Conservation (phyloP, 164 flowering plant genomes). For the Dillenia suffruticosa region DNA sequence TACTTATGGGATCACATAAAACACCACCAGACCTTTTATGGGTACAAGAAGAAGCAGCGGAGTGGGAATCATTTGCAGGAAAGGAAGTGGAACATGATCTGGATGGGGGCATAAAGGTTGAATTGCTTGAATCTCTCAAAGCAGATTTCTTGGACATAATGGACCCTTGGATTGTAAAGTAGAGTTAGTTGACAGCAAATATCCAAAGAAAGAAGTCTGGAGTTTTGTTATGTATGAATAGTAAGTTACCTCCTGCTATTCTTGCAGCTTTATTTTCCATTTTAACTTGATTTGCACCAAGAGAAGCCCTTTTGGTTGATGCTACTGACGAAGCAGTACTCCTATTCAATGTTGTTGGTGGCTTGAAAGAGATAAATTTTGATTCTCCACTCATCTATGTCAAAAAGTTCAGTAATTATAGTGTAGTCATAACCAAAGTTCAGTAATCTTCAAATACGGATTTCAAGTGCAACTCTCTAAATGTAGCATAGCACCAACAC, state of each 20-base stretch:
- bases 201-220: neutral
- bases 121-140: slow-evolving; percentile 21
- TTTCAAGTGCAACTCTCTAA: no score
- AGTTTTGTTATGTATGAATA: neutral
- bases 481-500: no score
- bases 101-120: slow-evolving; percentile 30
- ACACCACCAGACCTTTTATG: slow-evolving; percentile 39
- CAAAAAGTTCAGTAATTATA: slow-evolving; percentile 11
- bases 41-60: slow-evolving; percentile 30
- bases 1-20: slow-evolving; percentile 33
- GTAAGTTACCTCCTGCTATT: slow-evolving; percentile 23
- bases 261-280: slow-evolving; percentile 28
- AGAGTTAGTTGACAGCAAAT: no score
- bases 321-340: slow-evolving; percentile 24
- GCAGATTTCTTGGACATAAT: slow-evolving; percentile 24
- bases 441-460: no score
- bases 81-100: slow-evolving; percentile 36
- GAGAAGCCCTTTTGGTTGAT: slow-evolving; percentile 46
- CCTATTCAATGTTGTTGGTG: slow-evolving; percentile 36
- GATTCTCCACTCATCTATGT: slow-evolving; percentile 19
- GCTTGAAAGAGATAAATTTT: slow-evolving; percentile 32
- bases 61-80: slow-evolving; percentile 17
- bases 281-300: slow-evolving; percentile 33
- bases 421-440: slow-evolving; percentile 5
- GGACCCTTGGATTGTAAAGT: slow-evolving; percentile 27